These are phyloP conservation scores for Talaromyces thailandensis DNA, from an alignment of 495 filamentous ascomycete genomes.

Conservation along the genomic window DNA sequence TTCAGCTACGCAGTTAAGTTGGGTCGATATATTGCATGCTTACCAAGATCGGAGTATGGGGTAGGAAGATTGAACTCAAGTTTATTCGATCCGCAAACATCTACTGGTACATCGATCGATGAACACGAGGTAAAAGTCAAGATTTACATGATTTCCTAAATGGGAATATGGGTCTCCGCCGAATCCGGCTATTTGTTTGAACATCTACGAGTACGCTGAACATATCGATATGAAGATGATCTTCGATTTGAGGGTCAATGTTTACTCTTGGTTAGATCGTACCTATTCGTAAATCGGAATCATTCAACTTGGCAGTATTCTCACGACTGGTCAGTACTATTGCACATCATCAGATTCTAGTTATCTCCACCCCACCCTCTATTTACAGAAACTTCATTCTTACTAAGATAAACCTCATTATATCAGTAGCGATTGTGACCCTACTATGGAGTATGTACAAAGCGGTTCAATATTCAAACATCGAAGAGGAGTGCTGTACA, in stretches of 20 bases:
- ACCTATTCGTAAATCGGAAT: too few relatives aligned
- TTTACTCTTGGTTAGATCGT: too few relatives aligned
- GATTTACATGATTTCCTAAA: background rate
- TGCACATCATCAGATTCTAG: background rate
- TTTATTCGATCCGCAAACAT: background rate
- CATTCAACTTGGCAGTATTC: background rate
- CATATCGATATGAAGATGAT: too few relatives aligned
- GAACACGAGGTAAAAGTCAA: background rate
- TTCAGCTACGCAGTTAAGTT: background rate
- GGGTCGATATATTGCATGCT: background rate
- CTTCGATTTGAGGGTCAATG: too few relatives aligned
- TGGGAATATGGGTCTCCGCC: slow-evolving; percentile 2
- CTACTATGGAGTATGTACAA: too few relatives aligned
- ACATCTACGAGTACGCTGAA: background rate
- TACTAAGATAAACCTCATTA: background rate
- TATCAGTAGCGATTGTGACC: background rate
- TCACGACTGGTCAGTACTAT: too few relatives aligned
- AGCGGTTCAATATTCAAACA: background rate
- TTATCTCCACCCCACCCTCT: background rate
- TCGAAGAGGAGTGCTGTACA: background rate
- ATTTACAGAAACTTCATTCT: background rate
- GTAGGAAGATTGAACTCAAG: background rate
- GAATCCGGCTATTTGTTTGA: background rate
- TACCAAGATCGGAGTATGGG: background rate
- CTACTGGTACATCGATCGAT: background rate